Evolutionary conservation across 192 early-diverging fungal species (phyloP), one percentile per base, ranked within the genome.

Genomic region (Polychytrium aggregatum): DNA sequence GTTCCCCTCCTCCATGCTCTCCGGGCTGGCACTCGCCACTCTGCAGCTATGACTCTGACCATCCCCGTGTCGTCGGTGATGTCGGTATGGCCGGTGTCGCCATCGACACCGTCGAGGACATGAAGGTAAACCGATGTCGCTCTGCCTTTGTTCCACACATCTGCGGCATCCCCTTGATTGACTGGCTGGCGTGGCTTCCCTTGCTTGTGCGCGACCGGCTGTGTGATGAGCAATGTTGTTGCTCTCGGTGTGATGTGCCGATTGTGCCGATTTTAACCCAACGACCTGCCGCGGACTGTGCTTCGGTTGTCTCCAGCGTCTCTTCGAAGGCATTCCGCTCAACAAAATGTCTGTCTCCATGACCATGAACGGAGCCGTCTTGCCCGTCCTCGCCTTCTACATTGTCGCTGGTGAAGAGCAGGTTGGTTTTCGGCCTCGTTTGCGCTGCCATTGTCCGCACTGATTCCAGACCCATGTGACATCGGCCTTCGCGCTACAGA

Each of bases 331-430:
- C 4, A 91, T 91, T 48, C 84, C 88, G 38, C 74, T 91, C 35
- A 87, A 86, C 58, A 85, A 84, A 53, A 88, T 91, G 65, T 89
- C 86, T 3, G 88, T 91, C 7, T 88, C 85, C 1, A 91, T 91
- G 88, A 91, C 88, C 8, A 91, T 91, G 88, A 91, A 91, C 59
- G 88, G 88, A n/a, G 88, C 88, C 10, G 86, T 91, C 38, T 61
- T 91, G 55, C 88, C 88, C 21, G 85, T 91, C 54, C 65, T 91
- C 40, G 84, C 88, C 50, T 87, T 89, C 82, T 91, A 87, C 63
- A 82, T 91, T 57, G 86, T 91, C 18, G 81, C 88, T 27, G 88
- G 74, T 22, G 64, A 85, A 57, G 88, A 91, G 68, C 88, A 91
- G 64, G 64, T 67, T 14, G 0, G 33, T 11, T 22, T 2, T n/a